phyloP scores from a whole-genome alignment of 2,329 filamentous ascomycete genomes.

The Lachnellula hyalina region DNA sequence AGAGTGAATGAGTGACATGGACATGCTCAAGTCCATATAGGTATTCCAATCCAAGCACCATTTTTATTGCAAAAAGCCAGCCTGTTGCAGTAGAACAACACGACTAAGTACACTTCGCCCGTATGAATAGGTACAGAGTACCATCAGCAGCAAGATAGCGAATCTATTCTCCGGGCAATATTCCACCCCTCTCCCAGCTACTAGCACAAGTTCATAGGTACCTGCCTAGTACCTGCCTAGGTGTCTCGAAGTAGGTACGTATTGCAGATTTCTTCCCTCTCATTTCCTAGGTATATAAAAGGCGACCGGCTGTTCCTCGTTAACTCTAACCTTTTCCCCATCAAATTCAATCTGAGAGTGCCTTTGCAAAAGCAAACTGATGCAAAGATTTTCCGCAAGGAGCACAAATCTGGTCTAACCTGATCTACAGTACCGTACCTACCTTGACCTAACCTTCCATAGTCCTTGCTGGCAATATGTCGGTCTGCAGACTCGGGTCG shows the following conservation, averaged over 20 bases:
- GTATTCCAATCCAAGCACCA: too few relatives aligned
- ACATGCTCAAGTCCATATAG: background rate
- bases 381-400: background rate
- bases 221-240: too few relatives aligned
- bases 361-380: too few relatives aligned
- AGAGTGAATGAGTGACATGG: background rate
- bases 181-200: too few relatives aligned
- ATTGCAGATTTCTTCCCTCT: background rate
- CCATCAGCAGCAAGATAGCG: too few relatives aligned
- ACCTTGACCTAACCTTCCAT: background rate
- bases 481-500: slow-evolving; percentile 12
- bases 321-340: background rate
- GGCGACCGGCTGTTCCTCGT: background rate
- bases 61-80: too few relatives aligned
- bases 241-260: too few relatives aligned
- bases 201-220: too few relatives aligned
- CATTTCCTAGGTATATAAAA: background rate
- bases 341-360: background rate
- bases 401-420: slow-evolving; percentile 3
- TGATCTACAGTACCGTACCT: background rate
- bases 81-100: too few relatives aligned
- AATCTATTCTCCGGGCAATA: too few relatives aligned
- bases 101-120: too few relatives aligned
- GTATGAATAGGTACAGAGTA: too few relatives aligned
- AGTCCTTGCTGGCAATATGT: slow-evolving; percentile 8